These are phyloP conservation scores for Xylaria sp. DNA, from an alignment of 2,329 filamentous ascomycete species.

Conservation along the genomic window DNA sequence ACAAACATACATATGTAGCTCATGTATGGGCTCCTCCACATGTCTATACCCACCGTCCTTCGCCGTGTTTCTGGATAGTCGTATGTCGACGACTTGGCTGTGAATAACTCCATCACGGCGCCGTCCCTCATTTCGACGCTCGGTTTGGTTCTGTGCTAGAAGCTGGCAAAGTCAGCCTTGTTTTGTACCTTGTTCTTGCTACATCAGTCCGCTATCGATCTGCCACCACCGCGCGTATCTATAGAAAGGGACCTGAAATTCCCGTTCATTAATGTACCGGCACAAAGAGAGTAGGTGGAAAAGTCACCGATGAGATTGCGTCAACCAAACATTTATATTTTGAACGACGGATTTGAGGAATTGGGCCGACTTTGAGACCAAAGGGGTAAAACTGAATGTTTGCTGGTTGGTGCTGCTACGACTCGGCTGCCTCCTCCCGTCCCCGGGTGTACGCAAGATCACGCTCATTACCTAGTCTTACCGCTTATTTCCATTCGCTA, in stretches of 20 bases:
- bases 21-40: constrained; percentile 51
- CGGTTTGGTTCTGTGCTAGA: constrained; percentile 37
- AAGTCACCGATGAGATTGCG: constrained; percentile 33
- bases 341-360: constrained; percentile 38
- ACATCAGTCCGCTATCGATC: constrained; percentile 42
- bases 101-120: constrained; percentile 47
- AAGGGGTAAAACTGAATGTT: constrained; percentile 43
- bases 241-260: constrained; percentile 41
- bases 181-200: constrained; percentile 44
- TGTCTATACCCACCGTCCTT: constrained; percentile 48
- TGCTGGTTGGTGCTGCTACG: constrained; percentile 48
- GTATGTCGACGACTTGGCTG: constrained; percentile 48
- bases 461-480: constrained; percentile 44
- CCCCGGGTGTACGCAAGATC: constrained; percentile 44
- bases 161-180: constrained; percentile 40
- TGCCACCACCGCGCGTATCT: constrained; percentile 42
- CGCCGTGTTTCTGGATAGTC: constrained; percentile 50
- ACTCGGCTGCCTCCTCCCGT: constrained; percentile 46
- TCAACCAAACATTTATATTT: constrained; percentile 29
- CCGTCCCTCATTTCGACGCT: constrained; percentile 44
- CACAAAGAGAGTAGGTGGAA: constrained; percentile 37
- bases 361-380: constrained; percentile 39
- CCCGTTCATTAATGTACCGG: constrained; percentile 41
- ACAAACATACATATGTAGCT: constrained; percentile 55
- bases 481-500: constrained; percentile 48